Conservation (phyloP, 75 land plant species). For the Picea sitchensis region DNA sequence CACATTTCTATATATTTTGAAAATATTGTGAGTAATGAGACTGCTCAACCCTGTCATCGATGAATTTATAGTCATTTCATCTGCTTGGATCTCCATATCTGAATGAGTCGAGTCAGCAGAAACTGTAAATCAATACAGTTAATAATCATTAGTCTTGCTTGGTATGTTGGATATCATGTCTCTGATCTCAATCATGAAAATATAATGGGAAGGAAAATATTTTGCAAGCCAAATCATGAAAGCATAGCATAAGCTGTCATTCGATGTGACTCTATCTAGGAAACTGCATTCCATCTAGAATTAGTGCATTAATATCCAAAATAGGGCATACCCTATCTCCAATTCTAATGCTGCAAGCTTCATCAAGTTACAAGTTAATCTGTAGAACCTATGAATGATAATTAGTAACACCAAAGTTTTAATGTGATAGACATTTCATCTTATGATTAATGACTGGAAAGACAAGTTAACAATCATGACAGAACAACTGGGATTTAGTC, state of each 20-base stretch:
- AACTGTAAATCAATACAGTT: slow-evolving; percentile 2
- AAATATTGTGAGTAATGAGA: background rate
- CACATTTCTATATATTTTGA: background rate
- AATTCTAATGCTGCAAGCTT: background rate
- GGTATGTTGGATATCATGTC: background rate
- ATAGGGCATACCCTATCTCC: background rate
- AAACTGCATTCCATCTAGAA: background rate
- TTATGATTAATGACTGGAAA: background rate
- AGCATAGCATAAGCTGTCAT: background rate
- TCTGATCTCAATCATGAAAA: background rate
- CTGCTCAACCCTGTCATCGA: background rate
- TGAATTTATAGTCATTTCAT: background rate
- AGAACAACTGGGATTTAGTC: background rate
- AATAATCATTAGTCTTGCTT: background rate
- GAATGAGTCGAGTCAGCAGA: background rate
- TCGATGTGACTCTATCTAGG: background rate
- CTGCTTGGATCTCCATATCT: slow-evolving; percentile 3
- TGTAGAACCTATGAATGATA: background rate
- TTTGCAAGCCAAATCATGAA: background rate
- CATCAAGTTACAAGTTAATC: background rate
- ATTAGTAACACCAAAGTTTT: background rate
- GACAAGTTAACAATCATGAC: background rate
- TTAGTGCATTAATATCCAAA: background rate
- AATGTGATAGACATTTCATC: background rate
- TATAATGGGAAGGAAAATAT: background rate